Evolutionary conservation across 2,329 filamentous ascomycete species (phyloP).

Genomic region (Grosmannia huntii): DNA sequence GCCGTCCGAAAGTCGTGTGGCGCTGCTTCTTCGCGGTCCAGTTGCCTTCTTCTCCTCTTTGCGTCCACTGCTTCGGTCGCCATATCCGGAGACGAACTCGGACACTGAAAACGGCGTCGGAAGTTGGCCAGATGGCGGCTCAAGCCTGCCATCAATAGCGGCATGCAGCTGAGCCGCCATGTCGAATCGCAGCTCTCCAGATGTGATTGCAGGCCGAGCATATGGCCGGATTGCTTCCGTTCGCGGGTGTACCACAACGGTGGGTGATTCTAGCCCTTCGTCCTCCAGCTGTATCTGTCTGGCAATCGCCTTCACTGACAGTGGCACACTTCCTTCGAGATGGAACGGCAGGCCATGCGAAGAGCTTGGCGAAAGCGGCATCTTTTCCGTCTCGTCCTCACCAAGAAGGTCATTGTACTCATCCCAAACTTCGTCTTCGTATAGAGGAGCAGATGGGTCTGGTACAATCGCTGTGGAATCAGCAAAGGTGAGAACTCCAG

Average conservation of each 20-base stretch:
- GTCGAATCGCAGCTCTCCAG: conserved; percentile 41
- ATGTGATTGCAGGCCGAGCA: conserved; percentile 22
- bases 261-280: conserved; percentile 33
- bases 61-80: conserved; percentile 20
- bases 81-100: conserved; percentile 28
- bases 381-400: conserved; percentile 32
- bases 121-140: conserved; percentile 19
- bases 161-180: conserved; percentile 39
- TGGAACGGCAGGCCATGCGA: conserved; percentile 45
- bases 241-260: conserved; percentile 21
- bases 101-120: conserved; percentile 29
- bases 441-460: conserved; percentile 44
- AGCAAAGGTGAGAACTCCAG: conserved; percentile 45
- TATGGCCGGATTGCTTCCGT: conserved; percentile 17
- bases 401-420: conserved; percentile 86
- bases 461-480: conserved; percentile 57
- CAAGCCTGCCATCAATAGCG: conserved; percentile 28
- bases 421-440: conserved; percentile 84
- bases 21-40: conserved; percentile 15
- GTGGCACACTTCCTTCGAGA: conserved; percentile 24
- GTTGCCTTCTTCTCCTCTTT: conserved; percentile 12
- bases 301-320: conserved; percentile 1
- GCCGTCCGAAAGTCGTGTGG: conserved; percentile 27
- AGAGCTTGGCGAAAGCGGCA: conserved; percentile 39
- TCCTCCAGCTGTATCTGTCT: conserved; percentile 12